A percentile compares a stretch with the other conserved stretches of the same genome.
Conservation (phyloP, 176 grass and related monocot genomes). For the Oryza meridionalis region DNA sequence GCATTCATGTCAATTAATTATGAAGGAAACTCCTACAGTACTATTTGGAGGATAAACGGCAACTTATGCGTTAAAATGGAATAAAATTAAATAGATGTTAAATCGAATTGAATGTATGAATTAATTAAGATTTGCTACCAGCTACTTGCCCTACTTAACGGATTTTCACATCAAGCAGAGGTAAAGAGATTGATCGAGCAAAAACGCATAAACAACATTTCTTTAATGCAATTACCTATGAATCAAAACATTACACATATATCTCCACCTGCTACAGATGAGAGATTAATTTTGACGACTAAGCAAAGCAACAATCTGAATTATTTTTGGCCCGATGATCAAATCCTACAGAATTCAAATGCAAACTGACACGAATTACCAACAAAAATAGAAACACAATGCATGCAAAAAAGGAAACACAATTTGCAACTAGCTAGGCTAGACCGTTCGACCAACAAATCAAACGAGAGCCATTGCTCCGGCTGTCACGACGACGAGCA, state of each 20-base stretch:
- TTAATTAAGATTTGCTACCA: not conserved
- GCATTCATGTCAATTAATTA: not conserved
- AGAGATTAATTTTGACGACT: not conserved
- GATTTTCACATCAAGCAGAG: not conserved
- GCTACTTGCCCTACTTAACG: not conserved
- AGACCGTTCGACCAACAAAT: not conserved
- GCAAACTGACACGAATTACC: not conserved
- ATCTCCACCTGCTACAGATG: too few relatives aligned
- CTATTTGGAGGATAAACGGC: not conserved
- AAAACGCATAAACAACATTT: not conserved
- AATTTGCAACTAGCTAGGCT: not conserved
- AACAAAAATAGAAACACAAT: not conserved
- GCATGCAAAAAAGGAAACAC: not conserved
- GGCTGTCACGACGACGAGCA: not conserved
- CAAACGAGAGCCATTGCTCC: constrained; percentile 30
- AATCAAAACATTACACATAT: constrained; percentile 6
- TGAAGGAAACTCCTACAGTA: not conserved
- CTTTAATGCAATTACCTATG: not conserved
- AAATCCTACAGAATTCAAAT: not conserved
- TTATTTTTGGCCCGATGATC: constrained; percentile 18
- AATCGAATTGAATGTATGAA: not conserved
- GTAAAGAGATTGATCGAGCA: not conserved
- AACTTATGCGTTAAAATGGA: not conserved
- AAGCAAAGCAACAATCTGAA: not conserved
- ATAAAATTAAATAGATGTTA: not conserved